Base-by-base conservation (phyloP, 441 rosid species). In the Pelargonium australe region DNA sequence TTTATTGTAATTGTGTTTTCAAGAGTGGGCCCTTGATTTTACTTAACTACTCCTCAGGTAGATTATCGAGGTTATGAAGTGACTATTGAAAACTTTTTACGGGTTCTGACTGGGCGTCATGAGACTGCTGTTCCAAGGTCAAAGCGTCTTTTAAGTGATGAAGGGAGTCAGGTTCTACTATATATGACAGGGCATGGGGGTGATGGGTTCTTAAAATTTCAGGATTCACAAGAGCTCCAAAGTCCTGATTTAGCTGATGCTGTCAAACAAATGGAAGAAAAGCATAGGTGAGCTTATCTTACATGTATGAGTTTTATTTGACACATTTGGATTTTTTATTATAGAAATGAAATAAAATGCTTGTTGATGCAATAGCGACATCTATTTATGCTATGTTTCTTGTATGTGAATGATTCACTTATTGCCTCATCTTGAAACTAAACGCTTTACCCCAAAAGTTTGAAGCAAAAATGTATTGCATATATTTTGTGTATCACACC, bases 241-340 rank as follows among this genome's bases (percentile, higher is more conserved):
- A 95, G 98, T 83, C 98, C 92, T 68, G 99, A 95, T 84, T 86
- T 95, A 81, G 98, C 99, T 68, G 99, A 95, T 89, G 98, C 91
- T 66, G 93, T 95, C 68, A 95, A 89, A 80, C 99, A 95, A 80
- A 92, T 95, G 98, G 90, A 95, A 81, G 99, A 95, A 77, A 92
- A 92, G 85, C 86, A 40, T 70, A 85, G 92, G 95, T 95, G 13
- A 43, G 55, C 16, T 12, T 12, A 49, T 49, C 16, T 49, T 49
- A 49, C 55, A 49, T 49, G 13, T 45, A 45, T 2, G 10, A 45
- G 53, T 45, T 2, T 0, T 45, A 8, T 1, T 20, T 20, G 23
- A 20, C 23, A 20, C 23, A 20, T 20, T 20, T 20, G 23, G 23
- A 20, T 20, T 20, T 25, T 25, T 25, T 25, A 25, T 25, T 25